These are phyloP conservation scores for Amanita thiersii DNA, from an alignment of 768 basidiomycete species.

Conservation along the genomic window DNA sequence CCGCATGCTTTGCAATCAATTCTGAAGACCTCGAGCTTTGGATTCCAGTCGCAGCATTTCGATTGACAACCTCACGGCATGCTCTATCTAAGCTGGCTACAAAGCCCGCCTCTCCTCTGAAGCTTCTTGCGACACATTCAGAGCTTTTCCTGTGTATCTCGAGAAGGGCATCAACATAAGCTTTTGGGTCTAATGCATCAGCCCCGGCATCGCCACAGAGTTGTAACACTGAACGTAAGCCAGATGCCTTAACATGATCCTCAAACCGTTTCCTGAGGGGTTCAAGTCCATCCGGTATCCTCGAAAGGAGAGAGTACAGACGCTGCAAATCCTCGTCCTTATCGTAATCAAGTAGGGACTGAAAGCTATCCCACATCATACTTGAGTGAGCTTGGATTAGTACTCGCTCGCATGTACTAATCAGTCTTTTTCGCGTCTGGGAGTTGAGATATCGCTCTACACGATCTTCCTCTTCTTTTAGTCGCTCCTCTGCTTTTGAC, in stretches of 20 bases:
- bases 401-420: conserved; percentile 83
- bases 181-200: conserved; percentile 79
- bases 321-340: conserved; percentile 92
- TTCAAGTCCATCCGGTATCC: conserved; percentile 86
- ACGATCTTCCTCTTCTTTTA: conserved; percentile 91
- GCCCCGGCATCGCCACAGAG: conserved; percentile 49
- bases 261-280: conserved; percentile 90
- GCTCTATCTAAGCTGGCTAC: conserved; percentile 92
- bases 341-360: conserved; percentile 82
- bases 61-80: conserved; percentile 91
- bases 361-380: conserved; percentile 91
- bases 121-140: conserved; percentile 81
- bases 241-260: conserved; percentile 90
- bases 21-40: conserved; percentile 88
- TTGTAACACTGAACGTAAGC: conserved; percentile 74
- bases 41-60: conserved; percentile 83
- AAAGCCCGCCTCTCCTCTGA: conserved; percentile 90
- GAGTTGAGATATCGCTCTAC: conserved; percentile 92
- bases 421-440: conserved; percentile 74
- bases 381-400: conserved; percentile 83
- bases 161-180: conserved; percentile 87
- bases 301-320: conserved; percentile 89
- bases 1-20: conserved; percentile 85
- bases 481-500: conserved; percentile 87
- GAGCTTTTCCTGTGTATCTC: conserved; percentile 90